Evolutionary conservation across 2,329 filamentous ascomycete species (phyloP), one percentile per base, ranked within the genome.

Genomic region (Pseudopithomyces chartarum): DNA sequence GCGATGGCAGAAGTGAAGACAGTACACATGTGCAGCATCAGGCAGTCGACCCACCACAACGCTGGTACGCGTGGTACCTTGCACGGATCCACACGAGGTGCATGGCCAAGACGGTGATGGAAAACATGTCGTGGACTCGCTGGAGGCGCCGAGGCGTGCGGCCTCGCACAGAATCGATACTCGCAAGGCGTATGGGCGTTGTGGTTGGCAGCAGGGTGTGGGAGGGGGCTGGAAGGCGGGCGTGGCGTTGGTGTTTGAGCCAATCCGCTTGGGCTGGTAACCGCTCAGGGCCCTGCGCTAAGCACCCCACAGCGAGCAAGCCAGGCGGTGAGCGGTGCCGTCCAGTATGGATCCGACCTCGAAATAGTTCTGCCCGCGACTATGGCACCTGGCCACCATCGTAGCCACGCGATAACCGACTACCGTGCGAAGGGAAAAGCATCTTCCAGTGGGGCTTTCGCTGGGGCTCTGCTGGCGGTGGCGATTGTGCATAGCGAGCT

Each of bases 161-260:
- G 56, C 55, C 40, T 49, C 54, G 64, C 55, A 66, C 61, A 63
- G 61, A 54, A 44, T 55, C 58, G 49, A 61, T 57, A 55, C 42
- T 65, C 51, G 54, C 58, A 62, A 66, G 62, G 66, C 63, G 61
- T 64, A 60, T 65, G 50, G 53, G 54, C 54, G 62, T 39, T 68
- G 69, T 74, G 72, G 70, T 70, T 74, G 72, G 72, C 59, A 69
- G 66, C 64, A 63, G 59, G 50, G 13, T 23, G 17, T 54, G 47
- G 61, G 57, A 48, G 60, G 61, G 54, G 60, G 58, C 54, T 44
- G 61, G 61, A 55, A 59, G 64, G 39, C 62, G 62, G 55, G 54
- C 47, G 59, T 48, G 51, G 55, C 51, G 56, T 43, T 47, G 52
- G 20, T 29, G 50, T 20, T 45, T 23, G 52, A 64, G 64, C 71